Percentiles rank a stretch among this genome's conserved stretches.
These are phyloP conservation scores for Nothomitra cinnamomea DNA, from an alignment of 2,329 filamentous ascomycete species.

Conservation along the genomic window DNA sequence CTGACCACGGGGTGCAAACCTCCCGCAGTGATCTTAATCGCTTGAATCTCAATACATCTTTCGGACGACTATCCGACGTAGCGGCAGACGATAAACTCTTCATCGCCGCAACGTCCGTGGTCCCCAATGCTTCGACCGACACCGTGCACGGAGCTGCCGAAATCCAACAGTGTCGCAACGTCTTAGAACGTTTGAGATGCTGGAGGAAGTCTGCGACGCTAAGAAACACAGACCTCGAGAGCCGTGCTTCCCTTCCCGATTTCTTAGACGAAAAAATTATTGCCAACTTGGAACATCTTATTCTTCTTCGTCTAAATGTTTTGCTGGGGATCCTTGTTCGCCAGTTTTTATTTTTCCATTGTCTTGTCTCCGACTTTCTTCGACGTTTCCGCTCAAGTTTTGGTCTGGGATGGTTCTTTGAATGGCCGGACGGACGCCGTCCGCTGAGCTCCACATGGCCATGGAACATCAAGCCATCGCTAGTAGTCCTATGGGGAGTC, in stretches of 20 bases:
- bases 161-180: neutral
- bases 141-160: neutral
- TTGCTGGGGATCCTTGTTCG: slow-evolving; percentile 16
- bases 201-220: neutral
- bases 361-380: slow-evolving; percentile 10
- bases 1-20: neutral
- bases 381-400: slow-evolving; percentile 12
- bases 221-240: neutral
- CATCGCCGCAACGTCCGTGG: neutral
- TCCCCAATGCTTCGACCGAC: neutral
- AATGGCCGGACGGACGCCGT: slow-evolving; percentile 23
- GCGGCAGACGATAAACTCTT: neutral
- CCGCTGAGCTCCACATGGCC: slow-evolving; percentile 26
- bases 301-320: slow-evolving; percentile 22
- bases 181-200: neutral
- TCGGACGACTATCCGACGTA: neutral
- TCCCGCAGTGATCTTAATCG: neutral
- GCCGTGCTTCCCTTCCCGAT: neutral
- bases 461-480: slow-evolving; percentile 27
- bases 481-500: slow-evolving; percentile 27
- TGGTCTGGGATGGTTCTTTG: slow-evolving; percentile 20
- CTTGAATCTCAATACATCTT: neutral
- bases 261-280: slow-evolving; percentile 15
- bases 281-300: slow-evolving; percentile 27
- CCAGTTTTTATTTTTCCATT: slow-evolving; percentile 13